A percentile compares a stretch with the other conserved stretches of the same genome.
These are phyloP conservation scores for Begonia loranthoides DNA, from an alignment of 306 rosid species.

Conservation along the genomic window DNA sequence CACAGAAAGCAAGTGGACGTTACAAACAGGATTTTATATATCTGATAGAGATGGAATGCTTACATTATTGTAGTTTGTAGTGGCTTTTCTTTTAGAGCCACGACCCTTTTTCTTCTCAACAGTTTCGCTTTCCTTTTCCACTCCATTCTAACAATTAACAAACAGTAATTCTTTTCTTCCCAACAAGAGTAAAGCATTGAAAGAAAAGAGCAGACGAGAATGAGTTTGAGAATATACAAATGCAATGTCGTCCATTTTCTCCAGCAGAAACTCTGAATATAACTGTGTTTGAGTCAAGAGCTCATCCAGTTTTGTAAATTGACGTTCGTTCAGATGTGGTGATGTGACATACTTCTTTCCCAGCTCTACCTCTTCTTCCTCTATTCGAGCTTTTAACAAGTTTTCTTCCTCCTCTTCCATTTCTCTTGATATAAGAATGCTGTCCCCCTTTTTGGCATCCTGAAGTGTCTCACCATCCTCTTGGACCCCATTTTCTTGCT, in stretches of 20 bases:
- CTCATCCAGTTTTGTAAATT: slow-evolving; percentile 80
- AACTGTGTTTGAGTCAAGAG: slow-evolving; percentile 77
- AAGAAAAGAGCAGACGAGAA: slow-evolving; percentile 5
- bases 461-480: slow-evolving; percentile 21
- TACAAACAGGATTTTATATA: too few species aligned
- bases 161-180: slow-evolving; percentile 3
- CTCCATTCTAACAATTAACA: slow-evolving; percentile 35
- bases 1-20: too few species aligned
- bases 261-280: slow-evolving; percentile 68
- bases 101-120: slow-evolving; percentile 40
- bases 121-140: slow-evolving; percentile 28
- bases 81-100: slow-evolving; percentile 55
- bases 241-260: slow-evolving; percentile 92
- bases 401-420: slow-evolving; percentile 54
- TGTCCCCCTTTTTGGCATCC: slow-evolving; percentile 26
- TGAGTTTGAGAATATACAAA: slow-evolving; percentile 22
- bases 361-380: slow-evolving; percentile 37
- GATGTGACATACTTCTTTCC: slow-evolving; percentile 19
- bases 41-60: slow-evolving; percentile 10
- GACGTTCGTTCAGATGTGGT: slow-evolving; percentile 32
- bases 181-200: neutral
- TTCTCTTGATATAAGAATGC: slow-evolving; percentile 20
- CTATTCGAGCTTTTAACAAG: slow-evolving; percentile 36
- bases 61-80: slow-evolving; percentile 49
- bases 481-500: slow-evolving; percentile 21